phyloP scores from a whole-genome alignment of 2,329 filamentous ascomycete species.

The Dactylellina drechsleri region DNA sequence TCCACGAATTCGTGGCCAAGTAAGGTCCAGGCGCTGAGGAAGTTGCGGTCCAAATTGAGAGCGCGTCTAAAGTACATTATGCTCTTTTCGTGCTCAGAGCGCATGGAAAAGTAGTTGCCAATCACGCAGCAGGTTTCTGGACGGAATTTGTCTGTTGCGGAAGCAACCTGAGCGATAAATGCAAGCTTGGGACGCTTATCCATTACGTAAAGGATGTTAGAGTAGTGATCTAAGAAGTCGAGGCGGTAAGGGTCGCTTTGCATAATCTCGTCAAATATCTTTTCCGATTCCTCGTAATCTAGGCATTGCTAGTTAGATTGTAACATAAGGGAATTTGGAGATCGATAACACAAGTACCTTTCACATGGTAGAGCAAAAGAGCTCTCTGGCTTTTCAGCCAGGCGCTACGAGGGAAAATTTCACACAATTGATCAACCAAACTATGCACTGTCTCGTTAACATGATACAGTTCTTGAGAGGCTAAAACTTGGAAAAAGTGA shows the following conservation, averaged over 20 bases:
- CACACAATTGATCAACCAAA: constrained; percentile 78
- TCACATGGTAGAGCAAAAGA: constrained; percentile 87
- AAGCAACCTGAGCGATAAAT: constrained; percentile 90
- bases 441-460: constrained; percentile 78
- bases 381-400: constrained; percentile 92
- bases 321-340: background rate
- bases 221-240: constrained; percentile 93
- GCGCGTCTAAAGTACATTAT: constrained; percentile 97
- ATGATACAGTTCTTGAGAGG: constrained; percentile 90
- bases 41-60: constrained; percentile 86
- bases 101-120: constrained; percentile 94
- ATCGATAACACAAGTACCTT: constrained; percentile 61
- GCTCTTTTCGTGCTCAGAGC: constrained; percentile 96
- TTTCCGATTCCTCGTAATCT: constrained; percentile 73
- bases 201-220: constrained; percentile 96
- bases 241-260: constrained; percentile 75
- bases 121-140: constrained; percentile 97
- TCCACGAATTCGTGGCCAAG: constrained; percentile 99
- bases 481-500: constrained; percentile 91
- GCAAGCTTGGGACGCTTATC: constrained; percentile 86
- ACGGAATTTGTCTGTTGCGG: constrained; percentile 91
- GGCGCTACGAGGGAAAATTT: constrained; percentile 85
- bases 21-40: constrained; percentile 93
- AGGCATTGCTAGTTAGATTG: constrained; percentile 50
- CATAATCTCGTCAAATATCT: constrained; percentile 74